Conservation (phyloP, 176 grass and related monocot species). For the Musa acuminata region DNA sequence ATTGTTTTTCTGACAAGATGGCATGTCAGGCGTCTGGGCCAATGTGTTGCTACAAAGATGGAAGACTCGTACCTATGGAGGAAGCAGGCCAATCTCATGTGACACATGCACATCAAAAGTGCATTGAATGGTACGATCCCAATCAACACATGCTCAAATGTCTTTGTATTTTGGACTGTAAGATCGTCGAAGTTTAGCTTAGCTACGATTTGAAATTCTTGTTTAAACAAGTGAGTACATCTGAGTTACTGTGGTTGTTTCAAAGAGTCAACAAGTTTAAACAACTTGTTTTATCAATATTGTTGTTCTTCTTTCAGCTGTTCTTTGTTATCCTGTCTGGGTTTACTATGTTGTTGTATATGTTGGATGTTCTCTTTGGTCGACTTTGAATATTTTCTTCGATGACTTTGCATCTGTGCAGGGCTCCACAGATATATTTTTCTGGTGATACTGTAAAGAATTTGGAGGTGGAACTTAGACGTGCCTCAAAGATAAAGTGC, state of each 20-base stretch:
- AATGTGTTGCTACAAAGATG: slow-evolving; percentile 32
- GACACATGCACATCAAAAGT: slow-evolving; percentile 49
- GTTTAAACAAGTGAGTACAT: no score
- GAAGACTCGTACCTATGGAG: slow-evolving; percentile 21
- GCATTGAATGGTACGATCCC: slow-evolving; percentile 40
- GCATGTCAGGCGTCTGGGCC: slow-evolving; percentile 48
- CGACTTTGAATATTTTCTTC: neutral
- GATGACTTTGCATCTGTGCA: slow-evolving; percentile 19
- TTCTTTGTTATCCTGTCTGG: no score
- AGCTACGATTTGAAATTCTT: no score
- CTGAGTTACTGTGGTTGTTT: no score
- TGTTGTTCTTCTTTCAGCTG: no score
- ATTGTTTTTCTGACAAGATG: neutral
- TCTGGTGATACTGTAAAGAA: slow-evolving; percentile 25
- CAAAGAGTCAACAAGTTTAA: neutral
- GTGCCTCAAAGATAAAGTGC: slow-evolving; percentile 40
- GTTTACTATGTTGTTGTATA: no score
- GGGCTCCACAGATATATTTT: slow-evolving; percentile 40
- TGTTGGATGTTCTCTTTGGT: neutral
- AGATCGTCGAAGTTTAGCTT: no score
- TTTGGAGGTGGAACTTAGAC: slow-evolving; percentile 47
- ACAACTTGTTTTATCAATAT: neutral
- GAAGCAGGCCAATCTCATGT: slow-evolving; percentile 21
- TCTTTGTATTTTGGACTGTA: no score
- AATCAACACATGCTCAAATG: no score